phyloP scores from a whole-genome alignment of 495 filamentous ascomycete genomes.

The Gamarada debralockiae region DNA sequence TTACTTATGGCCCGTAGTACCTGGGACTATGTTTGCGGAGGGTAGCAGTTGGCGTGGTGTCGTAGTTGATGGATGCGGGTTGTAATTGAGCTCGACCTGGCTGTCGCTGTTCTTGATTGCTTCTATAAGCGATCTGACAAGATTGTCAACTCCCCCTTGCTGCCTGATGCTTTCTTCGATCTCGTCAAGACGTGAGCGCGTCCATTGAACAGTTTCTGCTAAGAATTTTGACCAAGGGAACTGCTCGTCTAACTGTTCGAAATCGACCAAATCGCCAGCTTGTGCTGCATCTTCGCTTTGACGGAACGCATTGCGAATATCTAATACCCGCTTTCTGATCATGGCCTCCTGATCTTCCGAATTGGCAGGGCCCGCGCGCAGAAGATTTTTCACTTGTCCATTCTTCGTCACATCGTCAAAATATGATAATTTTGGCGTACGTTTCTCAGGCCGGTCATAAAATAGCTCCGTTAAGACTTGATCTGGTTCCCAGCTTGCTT shows the following conservation, averaged over 20 bases:
- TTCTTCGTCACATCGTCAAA: conserved; percentile 10
- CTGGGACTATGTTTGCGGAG: conserved; percentile 6
- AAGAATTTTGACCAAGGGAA: conserved; percentile 32
- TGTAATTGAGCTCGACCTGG: conserved; percentile 10
- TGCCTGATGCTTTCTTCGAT: conserved; percentile 17
- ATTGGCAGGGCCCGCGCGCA: neutral
- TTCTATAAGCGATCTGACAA: conserved; percentile 16
- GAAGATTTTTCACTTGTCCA: conserved; percentile 9
- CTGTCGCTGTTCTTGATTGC: conserved; percentile 13
- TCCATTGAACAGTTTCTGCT: conserved; percentile 21
- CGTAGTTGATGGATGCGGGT: conserved; percentile 1
- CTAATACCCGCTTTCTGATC: conserved; percentile 22
- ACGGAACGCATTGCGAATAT: conserved; percentile 26
- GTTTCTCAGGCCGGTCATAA: conserved; percentile 9
- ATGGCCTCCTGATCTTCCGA: conserved; percentile 4
- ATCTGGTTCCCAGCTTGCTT: conserved; percentile 29
- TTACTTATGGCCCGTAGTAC: conserved; percentile 9
- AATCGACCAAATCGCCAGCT: conserved; percentile 24
- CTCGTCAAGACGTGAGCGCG: conserved; percentile 23
- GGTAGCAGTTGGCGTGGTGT: conserved; percentile 1
- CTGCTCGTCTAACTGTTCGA: conserved; percentile 27
- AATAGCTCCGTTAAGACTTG: conserved; percentile 24
- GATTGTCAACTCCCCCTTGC: conserved; percentile 25
- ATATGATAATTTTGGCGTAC: neutral
- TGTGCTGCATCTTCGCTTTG: conserved; percentile 12